These are phyloP conservation scores for Aciculosporium take DNA, from an alignment of 2,329 filamentous ascomycete species.

Conservation along the genomic window DNA sequence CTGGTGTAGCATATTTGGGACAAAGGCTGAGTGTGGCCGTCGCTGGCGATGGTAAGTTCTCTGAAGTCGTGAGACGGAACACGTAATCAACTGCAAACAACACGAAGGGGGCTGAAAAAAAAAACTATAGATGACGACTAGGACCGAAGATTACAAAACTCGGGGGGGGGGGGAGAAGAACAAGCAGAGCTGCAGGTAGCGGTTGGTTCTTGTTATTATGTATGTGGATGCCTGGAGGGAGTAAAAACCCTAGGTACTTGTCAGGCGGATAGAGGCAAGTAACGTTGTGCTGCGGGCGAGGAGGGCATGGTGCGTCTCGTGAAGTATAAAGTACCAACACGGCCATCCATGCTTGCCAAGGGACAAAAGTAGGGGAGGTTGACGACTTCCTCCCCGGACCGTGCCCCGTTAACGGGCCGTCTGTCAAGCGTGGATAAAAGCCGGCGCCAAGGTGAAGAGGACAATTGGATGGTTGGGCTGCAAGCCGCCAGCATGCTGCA, in stretches of 20 bases:
- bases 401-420: neutral
- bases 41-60: slow-evolving; percentile 21
- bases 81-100: slow-evolving; percentile 3
- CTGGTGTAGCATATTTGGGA: neutral
- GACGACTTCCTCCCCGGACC: neutral
- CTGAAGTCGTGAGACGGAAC: slow-evolving; percentile 13
- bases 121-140: slow-evolving; percentile 19
- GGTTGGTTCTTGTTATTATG: slow-evolving; percentile 32
- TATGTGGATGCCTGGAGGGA: slow-evolving; percentile 19
- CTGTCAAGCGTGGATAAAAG: neutral
- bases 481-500: slow-evolving; percentile 9
- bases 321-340: too few relatives aligned
- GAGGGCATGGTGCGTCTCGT: neutral
- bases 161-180: slow-evolving; percentile 16
- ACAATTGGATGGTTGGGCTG: slow-evolving; percentile 9
- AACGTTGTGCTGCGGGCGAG: neutral
- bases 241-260: too few relatives aligned
- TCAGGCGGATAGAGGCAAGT: too few relatives aligned
- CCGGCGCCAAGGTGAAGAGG: slow-evolving; percentile 8
- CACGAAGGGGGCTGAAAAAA: slow-evolving; percentile 10
- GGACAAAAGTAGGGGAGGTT: neutral
- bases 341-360: slow-evolving; percentile 3
- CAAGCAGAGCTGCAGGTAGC: slow-evolving; percentile 22
- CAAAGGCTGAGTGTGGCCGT: slow-evolving; percentile 15
- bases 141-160: slow-evolving; percentile 27